These are phyloP conservation scores for Apostasia shenzhenica DNA, from an alignment of 106 monocot genomes.

Conservation along the genomic window DNA sequence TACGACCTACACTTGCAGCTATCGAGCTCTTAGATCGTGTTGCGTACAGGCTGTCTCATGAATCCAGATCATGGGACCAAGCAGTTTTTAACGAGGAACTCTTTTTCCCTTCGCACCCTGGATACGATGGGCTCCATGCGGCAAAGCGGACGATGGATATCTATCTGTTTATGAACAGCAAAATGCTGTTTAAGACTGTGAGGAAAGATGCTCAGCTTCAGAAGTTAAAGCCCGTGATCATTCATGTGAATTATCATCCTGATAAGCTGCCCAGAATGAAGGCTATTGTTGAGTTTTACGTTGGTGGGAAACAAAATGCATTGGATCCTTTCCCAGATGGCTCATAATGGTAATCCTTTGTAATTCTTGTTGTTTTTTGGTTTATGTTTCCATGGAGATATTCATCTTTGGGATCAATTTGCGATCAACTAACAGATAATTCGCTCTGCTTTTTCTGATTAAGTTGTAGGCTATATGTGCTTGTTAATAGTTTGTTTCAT, in stretches of 20 bases:
- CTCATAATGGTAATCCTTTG: constrained; percentile 24
- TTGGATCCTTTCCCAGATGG: constrained; percentile 72
- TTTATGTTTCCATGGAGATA: no score
- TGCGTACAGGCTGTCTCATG: constrained; percentile 37
- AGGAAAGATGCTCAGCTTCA: constrained; percentile 50
- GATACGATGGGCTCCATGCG: constrained; percentile 85
- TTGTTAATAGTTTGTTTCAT: no score
- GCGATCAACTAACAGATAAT: no score
- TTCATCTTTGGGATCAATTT: no score
- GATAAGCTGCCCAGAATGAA: constrained; percentile 77
- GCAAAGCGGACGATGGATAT: constrained; percentile 91
- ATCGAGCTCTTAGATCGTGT: constrained; percentile 97
- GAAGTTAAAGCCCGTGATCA: constrained; percentile 61
- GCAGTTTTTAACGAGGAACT: constrained; percentile 98
- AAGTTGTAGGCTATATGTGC: no score
- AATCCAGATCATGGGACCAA: constrained; percentile 74
- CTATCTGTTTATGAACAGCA: constrained; percentile 97
- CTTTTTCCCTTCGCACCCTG: constrained; percentile 71
- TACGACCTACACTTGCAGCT: constrained; percentile 75
- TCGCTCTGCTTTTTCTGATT: no score
- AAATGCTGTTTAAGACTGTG: constrained; percentile 83
- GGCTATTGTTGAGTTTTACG: constrained; percentile 85
- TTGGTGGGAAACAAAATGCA: constrained; percentile 53
- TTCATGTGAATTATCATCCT: constrained; percentile 81
- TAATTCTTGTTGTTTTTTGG: neutral